Percentiles rank a stretch among this genome's conserved stretches.
Evolutionary conservation across 306 rosid species (phyloP).

Genomic region (Begonia fuchsioides): DNA sequence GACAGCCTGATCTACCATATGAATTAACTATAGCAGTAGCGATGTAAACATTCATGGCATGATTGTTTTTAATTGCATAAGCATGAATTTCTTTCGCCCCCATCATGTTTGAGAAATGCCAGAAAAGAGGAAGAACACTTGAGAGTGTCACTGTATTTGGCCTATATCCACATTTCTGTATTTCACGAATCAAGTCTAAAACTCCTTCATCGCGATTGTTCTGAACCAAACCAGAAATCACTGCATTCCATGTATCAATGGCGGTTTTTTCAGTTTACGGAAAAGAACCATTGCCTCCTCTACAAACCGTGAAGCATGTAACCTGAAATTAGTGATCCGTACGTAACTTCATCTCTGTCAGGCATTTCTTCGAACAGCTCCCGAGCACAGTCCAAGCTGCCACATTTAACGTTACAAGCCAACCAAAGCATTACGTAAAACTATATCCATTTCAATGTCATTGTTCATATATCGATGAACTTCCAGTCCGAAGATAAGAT

Average conservation of each 20-base stretch:
- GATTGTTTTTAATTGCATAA: slow-evolving; percentile 43
- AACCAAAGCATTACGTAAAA: slow-evolving; percentile 53
- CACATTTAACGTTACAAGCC: slow-evolving; percentile 77
- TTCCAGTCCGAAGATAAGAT: slow-evolving; percentile 52
- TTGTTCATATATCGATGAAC: slow-evolving; percentile 36
- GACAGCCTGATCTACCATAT: slow-evolving; percentile 62
- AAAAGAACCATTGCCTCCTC: slow-evolving; percentile 53
- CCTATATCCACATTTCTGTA: slow-evolving; percentile 42
- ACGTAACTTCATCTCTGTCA: slow-evolving; percentile 58
- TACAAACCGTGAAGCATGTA: slow-evolving; percentile 61
- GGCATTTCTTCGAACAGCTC: slow-evolving; percentile 52
- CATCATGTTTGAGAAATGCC: slow-evolving; percentile 37
- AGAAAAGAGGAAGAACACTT: slow-evolving; percentile 52
- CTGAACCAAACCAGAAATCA: slow-evolving; percentile 71
- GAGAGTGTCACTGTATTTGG: slow-evolving; percentile 61
- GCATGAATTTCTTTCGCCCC: slow-evolving; percentile 71
- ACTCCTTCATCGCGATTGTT: slow-evolving; percentile 32
- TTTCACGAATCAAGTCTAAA: slow-evolving; percentile 35
- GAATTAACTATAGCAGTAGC: slow-evolving; percentile 59
- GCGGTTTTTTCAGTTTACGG: slow-evolving; percentile 24
- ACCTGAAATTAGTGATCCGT: slow-evolving; percentile 51
- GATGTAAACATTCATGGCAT: slow-evolving; percentile 39
- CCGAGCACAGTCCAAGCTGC: slow-evolving; percentile 59
- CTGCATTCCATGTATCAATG: slow-evolving; percentile 57
- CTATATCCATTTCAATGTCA: slow-evolving; percentile 33